Evolutionary conservation across 148 eudicot species (phyloP), one percentile per base, ranked within the genome.

Genomic region (Spergularia bocconei): DNA sequence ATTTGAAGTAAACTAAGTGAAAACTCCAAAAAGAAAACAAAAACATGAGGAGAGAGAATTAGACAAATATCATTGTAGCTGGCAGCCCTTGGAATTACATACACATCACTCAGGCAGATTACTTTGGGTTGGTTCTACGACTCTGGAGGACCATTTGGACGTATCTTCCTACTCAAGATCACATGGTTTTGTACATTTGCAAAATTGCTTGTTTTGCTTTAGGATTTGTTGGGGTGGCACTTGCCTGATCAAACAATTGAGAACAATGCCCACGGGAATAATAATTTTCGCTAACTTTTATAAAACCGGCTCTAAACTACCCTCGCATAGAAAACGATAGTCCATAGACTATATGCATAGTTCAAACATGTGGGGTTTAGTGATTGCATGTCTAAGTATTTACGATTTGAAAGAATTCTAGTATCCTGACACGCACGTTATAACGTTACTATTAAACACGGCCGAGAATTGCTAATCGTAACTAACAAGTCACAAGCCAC

Each of bases 161-260:
- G n/a, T 70, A 44, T 63, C 71, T 29, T 52, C 55, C 75, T 17
- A 41, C 29, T 75, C 70, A 69, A 69, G 65, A 17, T 80, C 82
- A 80, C 82, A 80, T 80, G 82, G 67, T 63, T 80, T 80, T 80
- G 82, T 80, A 80, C 82, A 75, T 72, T 69, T 69, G 13, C 65
- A 70, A 29, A 67, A 10, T 11, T 21, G 29, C 65, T 23, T 51
- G 20, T 54, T 61, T 58, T 72, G 36, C 68, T 61, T 61, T 13
- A 67, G 52, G 14, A 7, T 60, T 60, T n/a, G 52, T 61, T 74
- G 63, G 54, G 51, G 67, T 66, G 77, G 61, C 73, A 79, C 61
- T 78, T 72, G 65, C 50, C 55, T 48, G 38, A 29, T 29, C 36
- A 39, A 51, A 62, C 53, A 36, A 4, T 9, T 33, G 62, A 29